Evolutionary conservation across 176 grass and related monocot genomes (phyloP).

Genomic region (Pontederia paniculata): DNA sequence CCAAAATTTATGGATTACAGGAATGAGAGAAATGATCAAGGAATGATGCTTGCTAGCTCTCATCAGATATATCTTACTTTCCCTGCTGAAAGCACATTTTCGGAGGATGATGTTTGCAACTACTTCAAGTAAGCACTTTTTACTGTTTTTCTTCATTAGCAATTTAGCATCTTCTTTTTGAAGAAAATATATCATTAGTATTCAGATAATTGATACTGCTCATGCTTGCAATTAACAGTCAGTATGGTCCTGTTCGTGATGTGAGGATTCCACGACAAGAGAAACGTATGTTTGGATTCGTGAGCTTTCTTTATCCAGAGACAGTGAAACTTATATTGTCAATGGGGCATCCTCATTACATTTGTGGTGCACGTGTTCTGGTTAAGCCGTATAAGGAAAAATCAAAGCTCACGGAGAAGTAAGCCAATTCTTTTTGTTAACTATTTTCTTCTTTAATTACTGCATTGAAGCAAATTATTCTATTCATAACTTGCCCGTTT

Average conservation of each 20-base stretch:
- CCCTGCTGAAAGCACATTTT: constrained; percentile 35
- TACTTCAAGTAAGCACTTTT: constrained; percentile 42
- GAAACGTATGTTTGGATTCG: constrained; percentile 42
- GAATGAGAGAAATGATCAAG: constrained; percentile 20
- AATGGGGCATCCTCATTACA: constrained; percentile 37
- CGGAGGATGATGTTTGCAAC: constrained; percentile 14
- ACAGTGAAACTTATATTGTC: constrained; percentile 37
- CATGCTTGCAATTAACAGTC: constrained; percentile 22
- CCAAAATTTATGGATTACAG: constrained; percentile 28
- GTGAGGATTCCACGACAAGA: constrained; percentile 30
- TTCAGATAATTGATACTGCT: not conserved
- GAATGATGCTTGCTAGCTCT: constrained; percentile 4
- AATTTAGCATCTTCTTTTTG: too few species aligned
- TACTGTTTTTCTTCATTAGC: not conserved
- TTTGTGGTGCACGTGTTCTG: constrained; percentile 24
- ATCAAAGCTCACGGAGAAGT: constrained; percentile 16
- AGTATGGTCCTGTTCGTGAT: constrained; percentile 35
- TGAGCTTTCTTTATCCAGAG: constrained; percentile 36
- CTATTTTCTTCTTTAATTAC: constrained; percentile 12
- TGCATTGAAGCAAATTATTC: not conserved
- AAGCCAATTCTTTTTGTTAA: not conserved
- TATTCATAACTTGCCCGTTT: constrained; percentile 14
- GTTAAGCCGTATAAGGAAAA: constrained; percentile 36
- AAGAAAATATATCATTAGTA: too few species aligned
- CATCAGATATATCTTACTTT: constrained; percentile 56